Percentiles rank a stretch among this genome's conserved stretches.
These are phyloP conservation scores for Coemansia sp. DNA, from an alignment of 192 early-diverging fungal species.

Conservation along the genomic window DNA sequence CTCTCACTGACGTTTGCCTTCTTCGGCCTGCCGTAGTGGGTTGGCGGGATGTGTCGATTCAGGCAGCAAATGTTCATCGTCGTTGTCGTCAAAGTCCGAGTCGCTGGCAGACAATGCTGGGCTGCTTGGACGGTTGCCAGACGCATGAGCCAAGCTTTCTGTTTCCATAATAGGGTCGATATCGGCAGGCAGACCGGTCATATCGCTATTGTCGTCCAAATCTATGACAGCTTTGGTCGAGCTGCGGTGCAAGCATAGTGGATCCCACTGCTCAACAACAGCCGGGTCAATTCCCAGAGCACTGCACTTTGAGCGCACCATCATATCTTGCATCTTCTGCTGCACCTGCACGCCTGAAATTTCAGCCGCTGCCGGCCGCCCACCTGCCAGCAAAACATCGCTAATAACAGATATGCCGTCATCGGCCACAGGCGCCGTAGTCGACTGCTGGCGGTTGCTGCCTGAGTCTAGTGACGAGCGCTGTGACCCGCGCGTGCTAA, in stretches of 20 bases:
- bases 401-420: background rate
- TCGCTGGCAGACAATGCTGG: slow-evolving; percentile 21
- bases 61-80: background rate
- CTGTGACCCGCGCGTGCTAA: slow-evolving; percentile 1
- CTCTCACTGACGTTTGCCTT: background rate
- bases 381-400: background rate
- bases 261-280: slow-evolving; percentile 36
- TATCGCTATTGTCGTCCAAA: background rate
- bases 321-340: slow-evolving; percentile 25
- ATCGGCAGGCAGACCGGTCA: background rate
- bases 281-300: slow-evolving; percentile 32
- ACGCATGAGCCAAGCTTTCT: background rate
- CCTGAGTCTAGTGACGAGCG: slow-evolving; percentile 7
- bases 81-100: slow-evolving; percentile 17
- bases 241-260: slow-evolving; percentile 23
- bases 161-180: background rate
- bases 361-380: background rate
- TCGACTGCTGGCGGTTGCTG: background rate
- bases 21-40: background rate
- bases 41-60: background rate
- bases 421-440: background rate
- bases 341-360: slow-evolving; percentile 12
- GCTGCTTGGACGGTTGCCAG: background rate
- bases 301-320: slow-evolving; percentile 24
- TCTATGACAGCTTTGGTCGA: background rate